phyloP scores from a whole-genome alignment of 2,329 filamentous ascomycete genomes.

The Ophiostoma novo-ulmi region DNA sequence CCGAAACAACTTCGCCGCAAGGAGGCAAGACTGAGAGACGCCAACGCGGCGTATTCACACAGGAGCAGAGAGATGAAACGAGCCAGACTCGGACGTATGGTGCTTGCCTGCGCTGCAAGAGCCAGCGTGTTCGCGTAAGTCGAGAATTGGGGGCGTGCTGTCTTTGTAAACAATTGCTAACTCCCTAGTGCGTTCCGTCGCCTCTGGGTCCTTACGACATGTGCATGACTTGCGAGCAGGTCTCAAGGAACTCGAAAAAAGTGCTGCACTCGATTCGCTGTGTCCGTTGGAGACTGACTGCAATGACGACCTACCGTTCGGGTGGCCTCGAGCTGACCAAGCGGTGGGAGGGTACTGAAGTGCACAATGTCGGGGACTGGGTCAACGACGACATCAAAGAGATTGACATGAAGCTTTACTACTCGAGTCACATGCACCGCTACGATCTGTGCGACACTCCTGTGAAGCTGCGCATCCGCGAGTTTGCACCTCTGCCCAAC shows the following conservation, averaged over 20 bases:
- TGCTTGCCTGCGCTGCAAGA: conserved; percentile 44
- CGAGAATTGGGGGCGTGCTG: neutral
- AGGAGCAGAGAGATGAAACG: conserved; percentile 33
- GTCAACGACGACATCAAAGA: conserved; percentile 29
- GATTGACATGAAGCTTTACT: conserved; percentile 36
- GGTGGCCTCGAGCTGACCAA: conserved; percentile 42
- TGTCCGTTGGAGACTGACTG: conserved; percentile 41
- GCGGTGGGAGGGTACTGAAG: conserved; percentile 40
- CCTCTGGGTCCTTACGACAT: conserved; percentile 22
- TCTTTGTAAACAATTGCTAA: neutral
- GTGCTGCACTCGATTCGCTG: conserved; percentile 45
- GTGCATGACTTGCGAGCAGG: conserved; percentile 40
- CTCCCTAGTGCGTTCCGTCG: conserved; percentile 30
- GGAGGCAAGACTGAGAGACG: conserved; percentile 14
- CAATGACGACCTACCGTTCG: conserved; percentile 40
- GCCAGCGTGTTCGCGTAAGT: conserved; percentile 43
- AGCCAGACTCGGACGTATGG: conserved; percentile 36
- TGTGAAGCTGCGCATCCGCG: conserved; percentile 39
- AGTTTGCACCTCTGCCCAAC: conserved; percentile 36
- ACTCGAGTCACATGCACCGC: conserved; percentile 27
- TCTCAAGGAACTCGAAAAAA: conserved; percentile 41
- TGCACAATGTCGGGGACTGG: conserved; percentile 41
- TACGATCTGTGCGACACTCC: conserved; percentile 38
- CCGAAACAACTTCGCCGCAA: neutral
- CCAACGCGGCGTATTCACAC: conserved; percentile 28